phyloP scores from a whole-genome alignment of 75 land plant species.

The Larix kaempferi region DNA sequence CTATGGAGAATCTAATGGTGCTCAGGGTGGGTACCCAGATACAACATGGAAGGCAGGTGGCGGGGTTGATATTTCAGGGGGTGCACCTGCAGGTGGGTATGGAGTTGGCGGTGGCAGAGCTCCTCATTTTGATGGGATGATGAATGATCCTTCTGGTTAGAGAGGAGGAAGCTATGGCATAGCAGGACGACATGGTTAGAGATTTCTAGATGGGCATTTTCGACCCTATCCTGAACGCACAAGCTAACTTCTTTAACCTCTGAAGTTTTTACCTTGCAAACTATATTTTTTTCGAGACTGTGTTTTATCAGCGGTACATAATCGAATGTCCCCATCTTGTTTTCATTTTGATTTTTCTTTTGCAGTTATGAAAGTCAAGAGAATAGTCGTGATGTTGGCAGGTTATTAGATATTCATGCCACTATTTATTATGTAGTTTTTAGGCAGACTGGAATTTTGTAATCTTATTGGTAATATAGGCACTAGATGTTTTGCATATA shows the following conservation, averaged over 20 bases:
- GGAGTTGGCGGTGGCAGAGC: neutral
- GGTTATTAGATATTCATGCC: neutral
- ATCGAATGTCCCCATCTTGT: neutral
- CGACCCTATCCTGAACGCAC: conserved; percentile 12
- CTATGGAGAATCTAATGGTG: neutral
- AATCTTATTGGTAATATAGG: neutral
- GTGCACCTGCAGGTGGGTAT: neutral
- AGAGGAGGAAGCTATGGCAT: neutral
- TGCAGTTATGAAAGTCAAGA: neutral
- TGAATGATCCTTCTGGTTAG: neutral
- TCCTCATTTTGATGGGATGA: neutral
- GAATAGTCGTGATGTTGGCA: neutral
- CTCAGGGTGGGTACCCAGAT: neutral
- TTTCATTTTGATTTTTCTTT: neutral
- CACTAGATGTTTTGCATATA: neutral
- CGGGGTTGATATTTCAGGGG: neutral
- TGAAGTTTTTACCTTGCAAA: neutral
- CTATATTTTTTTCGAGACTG: neutral
- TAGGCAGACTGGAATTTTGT: neutral
- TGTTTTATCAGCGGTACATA: neutral
- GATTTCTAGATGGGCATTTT: conserved; percentile 4
- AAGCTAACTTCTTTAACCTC: neutral
- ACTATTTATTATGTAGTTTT: neutral
- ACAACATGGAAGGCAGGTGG: neutral
- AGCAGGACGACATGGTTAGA: neutral